A percentile compares a stretch with the other conserved stretches of the same genome.
phyloP scores from a whole-genome alignment of 1,284 basidiomycete species.

The Trametes sp. region DNA sequence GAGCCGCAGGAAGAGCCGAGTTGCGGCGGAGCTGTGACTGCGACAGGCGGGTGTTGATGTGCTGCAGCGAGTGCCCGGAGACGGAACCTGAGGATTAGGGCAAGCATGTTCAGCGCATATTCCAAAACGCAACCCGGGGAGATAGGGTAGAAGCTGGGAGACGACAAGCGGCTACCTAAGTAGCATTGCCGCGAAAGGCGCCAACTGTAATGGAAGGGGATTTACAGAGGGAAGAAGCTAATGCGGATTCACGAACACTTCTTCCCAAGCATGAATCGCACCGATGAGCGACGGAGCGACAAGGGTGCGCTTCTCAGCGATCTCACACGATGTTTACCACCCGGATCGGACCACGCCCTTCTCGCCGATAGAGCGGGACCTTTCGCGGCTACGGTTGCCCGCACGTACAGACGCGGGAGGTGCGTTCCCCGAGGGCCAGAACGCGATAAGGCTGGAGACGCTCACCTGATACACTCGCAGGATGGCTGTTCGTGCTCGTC shows the following conservation, averaged over 20 bases:
- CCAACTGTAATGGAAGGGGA: conserved; percentile 15
- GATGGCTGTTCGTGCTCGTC: conserved; percentile 38
- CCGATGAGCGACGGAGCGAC: not conserved
- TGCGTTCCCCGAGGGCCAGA: not conserved
- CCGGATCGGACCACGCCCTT: not conserved
- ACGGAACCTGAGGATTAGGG: conserved; percentile 35
- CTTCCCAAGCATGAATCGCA: not conserved
- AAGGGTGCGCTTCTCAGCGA: conserved; percentile 12
- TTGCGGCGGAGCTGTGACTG: conserved; percentile 27
- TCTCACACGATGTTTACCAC: not conserved
- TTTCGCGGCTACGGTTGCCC: not conserved
- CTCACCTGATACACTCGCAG: conserved; percentile 38
- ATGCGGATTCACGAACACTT: not conserved
- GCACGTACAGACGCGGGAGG: not conserved
- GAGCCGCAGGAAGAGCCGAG: conserved; percentile 26
- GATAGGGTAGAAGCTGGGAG: not conserved
- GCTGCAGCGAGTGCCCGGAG: conserved; percentile 41
- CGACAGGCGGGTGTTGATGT: conserved; percentile 37
- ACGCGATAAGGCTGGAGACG: conserved; percentile 4
- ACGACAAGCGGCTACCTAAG: not conserved
- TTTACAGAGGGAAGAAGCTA: conserved; percentile 17
- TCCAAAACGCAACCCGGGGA: not conserved
- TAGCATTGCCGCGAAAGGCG: not conserved
- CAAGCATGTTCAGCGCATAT: conserved; percentile 1
- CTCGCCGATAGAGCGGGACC: not conserved